Conservation (phyloP, 805 yeast genomes). For the Debaryomyces tyrocola region DNA sequence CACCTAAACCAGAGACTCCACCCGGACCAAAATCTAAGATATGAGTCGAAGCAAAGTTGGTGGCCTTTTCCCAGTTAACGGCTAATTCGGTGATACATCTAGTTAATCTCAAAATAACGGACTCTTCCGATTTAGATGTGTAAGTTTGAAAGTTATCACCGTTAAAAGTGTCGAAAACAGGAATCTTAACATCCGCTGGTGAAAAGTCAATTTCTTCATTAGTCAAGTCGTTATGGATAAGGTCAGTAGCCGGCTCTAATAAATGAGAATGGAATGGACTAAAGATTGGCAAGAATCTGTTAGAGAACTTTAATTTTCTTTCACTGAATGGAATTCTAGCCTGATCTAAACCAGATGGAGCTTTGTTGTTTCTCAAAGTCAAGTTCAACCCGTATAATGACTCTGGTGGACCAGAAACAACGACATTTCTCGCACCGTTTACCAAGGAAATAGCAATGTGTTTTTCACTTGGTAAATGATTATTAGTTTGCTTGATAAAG, state of each 20-base stretch:
- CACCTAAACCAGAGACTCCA: constrained; percentile 95
- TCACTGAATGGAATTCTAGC: constrained; percentile 90
- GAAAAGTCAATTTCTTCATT: constrained; percentile 58
- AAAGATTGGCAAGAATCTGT: constrained; percentile 90
- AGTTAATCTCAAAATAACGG: constrained; percentile 68
- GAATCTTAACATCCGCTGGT: constrained; percentile 62
- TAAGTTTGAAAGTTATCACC: constrained; percentile 73
- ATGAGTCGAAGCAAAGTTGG: constrained; percentile 80
- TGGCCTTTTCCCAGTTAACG: constrained; percentile 93
- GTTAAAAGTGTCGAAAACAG: constrained; percentile 86
- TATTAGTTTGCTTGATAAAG: constrained; percentile 83
- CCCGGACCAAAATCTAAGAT: constrained; percentile 98
- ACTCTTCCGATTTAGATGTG: constrained; percentile 31
- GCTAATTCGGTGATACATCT: constrained; percentile 84
- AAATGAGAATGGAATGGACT: constrained; percentile 97
- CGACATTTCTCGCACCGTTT: constrained; percentile 95
- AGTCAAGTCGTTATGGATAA: constrained; percentile 63
- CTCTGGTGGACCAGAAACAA: constrained; percentile 97
- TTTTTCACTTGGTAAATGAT: constrained; percentile 88
- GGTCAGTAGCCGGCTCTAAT: constrained; percentile 67
- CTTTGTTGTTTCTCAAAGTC: constrained; percentile 89
- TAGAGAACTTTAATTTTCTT: constrained; percentile 90
- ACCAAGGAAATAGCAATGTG: constrained; percentile 88
- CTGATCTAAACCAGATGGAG: constrained; percentile 92
- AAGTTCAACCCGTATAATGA: constrained; percentile 93